These are phyloP conservation scores for Stephania cephalantha DNA, from an alignment of 164 flowering plant species.

Conservation along the genomic window DNA sequence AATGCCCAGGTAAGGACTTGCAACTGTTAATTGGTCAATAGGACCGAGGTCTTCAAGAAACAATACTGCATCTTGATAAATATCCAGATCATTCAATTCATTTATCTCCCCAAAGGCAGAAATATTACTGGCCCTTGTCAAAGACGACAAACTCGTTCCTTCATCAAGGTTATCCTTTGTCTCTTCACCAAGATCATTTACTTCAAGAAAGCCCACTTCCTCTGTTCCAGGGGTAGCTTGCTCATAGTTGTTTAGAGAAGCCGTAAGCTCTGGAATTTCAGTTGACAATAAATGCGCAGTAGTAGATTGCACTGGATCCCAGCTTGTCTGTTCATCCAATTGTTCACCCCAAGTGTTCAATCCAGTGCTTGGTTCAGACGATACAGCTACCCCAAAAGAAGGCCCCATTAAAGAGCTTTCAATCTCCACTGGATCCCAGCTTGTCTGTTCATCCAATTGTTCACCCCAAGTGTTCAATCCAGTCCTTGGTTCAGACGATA, in stretches of 20 bases:
- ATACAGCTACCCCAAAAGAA: conserved; percentile 19
- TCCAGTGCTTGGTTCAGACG: conserved; percentile 17
- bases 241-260: conserved; percentile 21
- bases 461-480: conserved; percentile 12
- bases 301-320: conserved; percentile 13
- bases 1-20: conserved; percentile 5
- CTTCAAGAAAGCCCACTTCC: conserved; percentile 61
- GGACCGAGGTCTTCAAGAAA: conserved; percentile 38
- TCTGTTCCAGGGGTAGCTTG: conserved; percentile 18
- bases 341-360: conserved; percentile 15
- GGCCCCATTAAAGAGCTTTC: conserved; percentile 28
- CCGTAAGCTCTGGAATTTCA: conserved; percentile 44
- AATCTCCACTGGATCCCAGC: conserved; percentile 27
- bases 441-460: conserved; percentile 19
- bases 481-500: conserved; percentile 17
- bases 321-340: conserved; percentile 20
- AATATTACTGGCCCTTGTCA: conserved; percentile 12
- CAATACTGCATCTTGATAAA: conserved; percentile 54
- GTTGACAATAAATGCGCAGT: conserved; percentile 1
- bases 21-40: conserved; percentile 14
- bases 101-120: conserved; percentile 26
- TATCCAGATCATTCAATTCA: conserved; percentile 44
- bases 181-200: conserved; percentile 54
- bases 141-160: conserved; percentile 21
- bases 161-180: conserved; percentile 18